Conservation (phyloP, 805 yeast species). For the Myxozyma monticola region DNA sequence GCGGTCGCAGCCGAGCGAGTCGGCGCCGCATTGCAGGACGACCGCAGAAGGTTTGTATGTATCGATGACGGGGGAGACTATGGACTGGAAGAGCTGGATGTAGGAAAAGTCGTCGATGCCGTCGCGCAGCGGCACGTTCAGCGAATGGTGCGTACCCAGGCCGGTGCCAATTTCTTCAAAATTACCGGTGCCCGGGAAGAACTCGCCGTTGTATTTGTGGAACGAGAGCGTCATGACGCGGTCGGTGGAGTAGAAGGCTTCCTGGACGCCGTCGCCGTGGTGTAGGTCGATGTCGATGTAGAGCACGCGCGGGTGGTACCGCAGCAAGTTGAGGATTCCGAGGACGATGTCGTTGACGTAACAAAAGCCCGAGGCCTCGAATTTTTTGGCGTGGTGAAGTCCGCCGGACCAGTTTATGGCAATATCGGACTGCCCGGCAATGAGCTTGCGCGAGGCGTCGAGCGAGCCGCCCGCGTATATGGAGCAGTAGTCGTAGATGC, state of each 20-base stretch:
- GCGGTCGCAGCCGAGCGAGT: slow-evolving; percentile 92
- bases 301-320: slow-evolving; percentile 81
- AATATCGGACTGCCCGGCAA: slow-evolving; percentile 80
- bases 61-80: slow-evolving; percentile 84
- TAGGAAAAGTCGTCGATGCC: slow-evolving; percentile 92
- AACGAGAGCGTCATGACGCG: slow-evolving; percentile 88
- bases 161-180: slow-evolving; percentile 82
- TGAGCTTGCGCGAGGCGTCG: slow-evolving; percentile 84
- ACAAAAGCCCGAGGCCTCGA: slow-evolving; percentile 88
- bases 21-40: slow-evolving; percentile 98
- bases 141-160: slow-evolving; percentile 72
- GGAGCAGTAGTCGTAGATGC: slow-evolving; percentile 71
- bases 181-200: slow-evolving; percentile 92
- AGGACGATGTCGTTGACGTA: slow-evolving; percentile 87
- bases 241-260: slow-evolving; percentile 89
- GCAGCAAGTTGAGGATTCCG: slow-evolving; percentile 73
- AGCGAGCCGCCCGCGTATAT: slow-evolving; percentile 86
- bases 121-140: slow-evolving; percentile 84
- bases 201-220: slow-evolving; percentile 86
- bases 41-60: slow-evolving; percentile 92
- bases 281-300: slow-evolving; percentile 90
- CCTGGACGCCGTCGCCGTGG: slow-evolving; percentile 95
- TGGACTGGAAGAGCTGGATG: slow-evolving; percentile 58
- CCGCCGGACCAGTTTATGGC: slow-evolving; percentile 96
- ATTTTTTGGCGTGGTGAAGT: slow-evolving; percentile 86